These are phyloP conservation scores for Acanthamoeba royreba DNA, from an alignment of 208 protist genomes.

Conservation along the genomic window DNA sequence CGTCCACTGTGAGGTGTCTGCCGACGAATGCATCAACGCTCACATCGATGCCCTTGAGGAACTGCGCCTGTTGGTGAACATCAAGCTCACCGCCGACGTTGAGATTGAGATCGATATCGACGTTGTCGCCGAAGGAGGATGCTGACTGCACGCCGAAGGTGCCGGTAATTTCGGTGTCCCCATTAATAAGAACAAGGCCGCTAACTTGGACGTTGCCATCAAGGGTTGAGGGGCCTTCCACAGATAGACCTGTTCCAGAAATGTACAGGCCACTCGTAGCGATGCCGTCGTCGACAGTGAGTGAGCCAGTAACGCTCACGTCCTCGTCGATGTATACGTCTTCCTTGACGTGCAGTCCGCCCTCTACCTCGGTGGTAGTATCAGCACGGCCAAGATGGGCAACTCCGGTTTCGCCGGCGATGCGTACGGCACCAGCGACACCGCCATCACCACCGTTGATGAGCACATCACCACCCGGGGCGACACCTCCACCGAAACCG, in stretches of 20 bases:
- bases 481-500: neutral
- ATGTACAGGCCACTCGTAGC: neutral
- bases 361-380: neutral
- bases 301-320: neutral
- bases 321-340: neutral
- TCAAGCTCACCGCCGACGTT: constrained; percentile 1
- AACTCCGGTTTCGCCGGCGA: neutral
- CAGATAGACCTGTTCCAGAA: neutral
- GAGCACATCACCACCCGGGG: neutral
- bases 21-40: neutral
- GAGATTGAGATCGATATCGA: neutral
- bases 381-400: neutral
- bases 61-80: neutral
- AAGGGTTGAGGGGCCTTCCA: neutral
- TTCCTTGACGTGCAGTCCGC: neutral
- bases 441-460: neutral
- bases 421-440: neutral
- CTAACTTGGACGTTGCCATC: neutral
- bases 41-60: neutral
- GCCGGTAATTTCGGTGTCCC: neutral
- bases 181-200: neutral
- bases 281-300: neutral
- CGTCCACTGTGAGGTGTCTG: neutral
- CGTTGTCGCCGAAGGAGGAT: neutral
- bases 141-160: neutral